phyloP scores from a whole-genome alignment of 2,329 filamentous ascomycete genomes.

The Beauveria rudraprayagi region DNA sequence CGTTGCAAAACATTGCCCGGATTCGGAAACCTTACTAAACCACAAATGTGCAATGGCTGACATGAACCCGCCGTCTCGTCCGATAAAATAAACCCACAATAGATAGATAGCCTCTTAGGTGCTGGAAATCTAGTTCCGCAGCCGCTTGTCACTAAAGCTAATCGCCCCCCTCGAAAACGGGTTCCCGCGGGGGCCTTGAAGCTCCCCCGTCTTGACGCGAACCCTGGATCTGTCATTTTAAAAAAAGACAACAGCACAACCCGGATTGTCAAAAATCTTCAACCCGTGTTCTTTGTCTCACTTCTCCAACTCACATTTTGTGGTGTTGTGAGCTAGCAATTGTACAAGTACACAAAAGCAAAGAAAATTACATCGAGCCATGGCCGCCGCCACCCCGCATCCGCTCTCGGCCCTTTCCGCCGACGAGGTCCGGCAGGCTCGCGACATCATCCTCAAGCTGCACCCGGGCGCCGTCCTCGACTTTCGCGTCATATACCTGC shows the following conservation, averaged over 20 bases:
- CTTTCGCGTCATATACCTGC: slow-evolving; percentile 43
- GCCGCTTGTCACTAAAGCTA: not conserved
- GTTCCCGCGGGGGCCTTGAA: not conserved
- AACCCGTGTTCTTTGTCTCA: too few species aligned
- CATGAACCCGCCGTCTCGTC: too few species aligned
- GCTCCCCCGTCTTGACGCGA: not conserved
- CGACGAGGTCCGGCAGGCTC: slow-evolving; percentile 26
- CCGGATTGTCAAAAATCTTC: too few species aligned
- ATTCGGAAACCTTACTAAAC: too few species aligned
- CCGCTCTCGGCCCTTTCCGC: slow-evolving; percentile 23
- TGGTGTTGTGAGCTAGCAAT: too few species aligned
- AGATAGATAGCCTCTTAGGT: too few species aligned
- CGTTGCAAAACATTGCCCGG: too few species aligned
- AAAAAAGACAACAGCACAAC: not conserved
- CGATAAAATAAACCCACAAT: too few species aligned
- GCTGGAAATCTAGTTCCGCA: too few species aligned
- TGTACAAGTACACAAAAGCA: too few species aligned
- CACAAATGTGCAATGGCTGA: too few species aligned
- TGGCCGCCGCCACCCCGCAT: slow-evolving; percentile 17
- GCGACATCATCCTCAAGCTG: slow-evolving; percentile 23
- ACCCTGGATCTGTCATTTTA: not conserved
- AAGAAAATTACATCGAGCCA: not conserved
- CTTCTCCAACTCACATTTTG: too few species aligned
- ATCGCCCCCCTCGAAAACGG: not conserved
- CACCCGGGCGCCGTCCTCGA: slow-evolving; percentile 24